Base-by-base conservation (phyloP, 2,329 filamentous ascomycete species). In the Cytospora paraplurivora region DNA sequence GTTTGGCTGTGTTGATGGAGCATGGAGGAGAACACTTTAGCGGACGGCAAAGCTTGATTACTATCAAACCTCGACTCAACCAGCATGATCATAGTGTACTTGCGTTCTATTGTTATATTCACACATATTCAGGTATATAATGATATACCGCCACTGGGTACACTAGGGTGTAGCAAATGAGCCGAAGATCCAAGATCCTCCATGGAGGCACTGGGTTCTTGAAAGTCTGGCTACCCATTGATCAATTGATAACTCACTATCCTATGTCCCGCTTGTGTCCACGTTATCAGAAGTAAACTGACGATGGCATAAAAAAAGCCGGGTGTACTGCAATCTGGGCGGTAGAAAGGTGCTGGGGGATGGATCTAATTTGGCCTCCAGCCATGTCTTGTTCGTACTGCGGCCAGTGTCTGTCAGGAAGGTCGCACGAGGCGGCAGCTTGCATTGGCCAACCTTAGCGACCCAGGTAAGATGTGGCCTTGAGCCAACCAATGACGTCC, bases 351-450 rank as follows among this genome's bases (percentile, higher is more conserved):
- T 63, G 1, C 51, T 35, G 33, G 63, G 62, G 38, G 44, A 52
- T 33, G 51, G 63, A 53, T 50, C 51, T 49, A 41, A 49, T 53
- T 34, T 63, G 44, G 47, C 11, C 35, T 33, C 56, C 56, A 65
- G 63, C 63, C 60, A 54, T 65, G 63, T 65, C 60, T 63, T 33
- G 32, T 47, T 37, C 33, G 56, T 59, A 50, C 51, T 35, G 62
- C 51, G 38, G 56, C 37, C 38, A 21, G 56, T 65, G 56, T 65
- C 63, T 65, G 63, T 51, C 63, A 59, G 51, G 50, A 53, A 17
- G 44, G 63, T 63, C 11, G 33, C 63, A 65, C 63, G 35, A 7
- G 41, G 34, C 56, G 51, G 63, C 44, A 37, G 53, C 44, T 49
- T 59, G 60, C 60, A 65, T 53, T 59, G 52, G 59, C 34, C 7